These are phyloP conservation scores for Annulohypoxylon stygium DNA, from an alignment of 495 filamentous ascomycete genomes.

Conservation along the genomic window DNA sequence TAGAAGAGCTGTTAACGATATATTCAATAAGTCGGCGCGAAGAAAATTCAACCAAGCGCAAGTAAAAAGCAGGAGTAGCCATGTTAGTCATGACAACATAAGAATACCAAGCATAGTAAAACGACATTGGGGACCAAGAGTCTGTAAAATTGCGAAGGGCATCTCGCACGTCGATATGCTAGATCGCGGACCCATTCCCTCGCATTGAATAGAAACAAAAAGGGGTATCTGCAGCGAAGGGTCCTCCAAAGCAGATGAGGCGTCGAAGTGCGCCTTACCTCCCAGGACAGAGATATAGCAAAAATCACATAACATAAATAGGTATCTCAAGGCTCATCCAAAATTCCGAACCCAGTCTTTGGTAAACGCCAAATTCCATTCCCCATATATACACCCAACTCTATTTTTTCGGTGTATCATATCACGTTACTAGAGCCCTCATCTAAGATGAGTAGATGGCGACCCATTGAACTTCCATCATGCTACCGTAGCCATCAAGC, in stretches of 20 bases:
- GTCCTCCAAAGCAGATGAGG: constrained; percentile 18
- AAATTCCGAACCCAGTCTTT: constrained; percentile 41
- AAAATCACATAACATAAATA: constrained; percentile 35
- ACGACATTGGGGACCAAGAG: constrained; percentile 6
- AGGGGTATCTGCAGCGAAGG: constrained; percentile 35
- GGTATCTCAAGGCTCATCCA: constrained; percentile 46
- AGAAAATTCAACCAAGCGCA: too few relatives aligned
- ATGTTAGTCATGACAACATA: neutral
- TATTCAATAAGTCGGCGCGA: too few relatives aligned
- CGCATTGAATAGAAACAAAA: constrained; percentile 33
- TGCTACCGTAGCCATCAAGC: constrained; percentile 58
- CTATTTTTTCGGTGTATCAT: constrained; percentile 38
- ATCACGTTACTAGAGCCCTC: constrained; percentile 13
- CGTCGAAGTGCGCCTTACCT: constrained; percentile 29
- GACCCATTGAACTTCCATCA: constrained; percentile 66
- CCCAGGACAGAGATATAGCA: constrained; percentile 18
- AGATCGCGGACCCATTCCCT: constrained; percentile 33
- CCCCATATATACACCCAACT: constrained; percentile 41
- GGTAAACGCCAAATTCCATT: constrained; percentile 39
- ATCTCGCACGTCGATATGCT: constrained; percentile 23
- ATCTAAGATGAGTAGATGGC: constrained; percentile 56
- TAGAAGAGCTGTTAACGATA: too few relatives aligned
- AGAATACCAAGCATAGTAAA: neutral
- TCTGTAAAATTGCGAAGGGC: constrained; percentile 20
- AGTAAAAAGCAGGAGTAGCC: too few relatives aligned